Evolutionary conservation across 2,329 filamentous ascomycete species (phyloP), one percentile per base, ranked within the genome.

Genomic region (Pestalotiopsis sp.): DNA sequence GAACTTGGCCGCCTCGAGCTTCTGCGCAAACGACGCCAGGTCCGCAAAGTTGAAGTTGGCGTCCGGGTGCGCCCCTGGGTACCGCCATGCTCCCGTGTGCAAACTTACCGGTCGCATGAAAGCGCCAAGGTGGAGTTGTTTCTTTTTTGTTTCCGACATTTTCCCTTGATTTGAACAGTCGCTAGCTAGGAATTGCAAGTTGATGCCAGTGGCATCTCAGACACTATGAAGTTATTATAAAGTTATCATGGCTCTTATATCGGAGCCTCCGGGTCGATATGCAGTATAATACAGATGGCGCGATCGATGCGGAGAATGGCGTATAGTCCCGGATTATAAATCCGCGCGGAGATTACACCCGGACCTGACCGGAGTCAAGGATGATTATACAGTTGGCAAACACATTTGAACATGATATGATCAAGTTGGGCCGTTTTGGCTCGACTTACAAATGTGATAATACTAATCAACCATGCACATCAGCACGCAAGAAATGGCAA

Each of bases 31-130:
- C 0, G 81, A 79, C 61, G 83, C 84, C 4, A 88, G 77, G 70
- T 88, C 85, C 23, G 78, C 76, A 14, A 88, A 80, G 71, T 87
- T 87, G 82, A 88, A 88, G 77, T 88, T 89, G 66, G 86, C 86
- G 67, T 88, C 86, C 0, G 86, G 79, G 67, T 85, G 86, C 0
- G 86, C 78, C 3, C 84, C 84, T 0, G 86, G 86, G 70, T 88
- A 88, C 5, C 86, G 80, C 86, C 86, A 88, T 71, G 86, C 86
- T 39, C 87, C 85, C 2, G 85, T 86, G 70, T 89, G 86, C 11
- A 88, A 76, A 60, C 81, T 85, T 2, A 89, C 85, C 1, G 86
- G 87, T 20, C 87, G 84, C 86, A 89, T 88, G 69, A 88, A 89
- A 0, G 86, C 87, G 2, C 87, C 88, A 3, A 89, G 81, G 70